Evolutionary conservation across 192 early-diverging fungal species (phyloP).

Genomic region (Backusella luteola): DNA sequence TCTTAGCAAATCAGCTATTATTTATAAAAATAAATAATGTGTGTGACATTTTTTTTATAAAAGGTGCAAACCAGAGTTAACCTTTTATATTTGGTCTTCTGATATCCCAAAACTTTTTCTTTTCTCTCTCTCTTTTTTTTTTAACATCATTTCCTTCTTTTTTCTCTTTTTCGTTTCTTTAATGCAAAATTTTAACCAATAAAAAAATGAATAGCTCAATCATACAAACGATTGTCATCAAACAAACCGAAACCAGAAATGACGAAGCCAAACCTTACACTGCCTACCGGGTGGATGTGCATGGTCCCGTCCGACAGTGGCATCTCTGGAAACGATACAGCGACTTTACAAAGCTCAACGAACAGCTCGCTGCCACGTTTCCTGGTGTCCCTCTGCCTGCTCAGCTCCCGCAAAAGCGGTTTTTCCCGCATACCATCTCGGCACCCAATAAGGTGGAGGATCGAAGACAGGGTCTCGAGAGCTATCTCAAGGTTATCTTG

Average conservation of each 20-base stretch:
- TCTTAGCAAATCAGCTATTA: too few species aligned
- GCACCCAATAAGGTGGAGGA: conserved; percentile 68
- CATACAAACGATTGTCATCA: conserved; percentile 56
- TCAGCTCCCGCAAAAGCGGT: conserved; percentile 71
- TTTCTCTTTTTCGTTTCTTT: not conserved
- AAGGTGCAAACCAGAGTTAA: not conserved
- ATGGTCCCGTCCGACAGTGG: conserved; percentile 80
- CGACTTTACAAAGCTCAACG: conserved; percentile 76
- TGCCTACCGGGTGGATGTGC: conserved; percentile 73
- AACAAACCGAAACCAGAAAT: conserved; percentile 47
- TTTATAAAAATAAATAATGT: too few species aligned
- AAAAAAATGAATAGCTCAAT: conserved; percentile 20
- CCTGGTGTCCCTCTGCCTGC: conserved; percentile 60
- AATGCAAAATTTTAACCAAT: not conserved
- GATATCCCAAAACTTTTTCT: not conserved
- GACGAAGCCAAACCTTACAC: conserved; percentile 56
- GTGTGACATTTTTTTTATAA: not conserved
- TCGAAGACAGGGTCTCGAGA: conserved; percentile 74
- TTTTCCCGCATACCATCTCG: conserved; percentile 57
- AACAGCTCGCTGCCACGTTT: conserved; percentile 59
- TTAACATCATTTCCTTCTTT: not conserved
- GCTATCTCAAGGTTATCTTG: conserved; percentile 74
- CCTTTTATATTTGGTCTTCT: not conserved
- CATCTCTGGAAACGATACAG: conserved; percentile 80
- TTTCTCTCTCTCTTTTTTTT: not conserved